Evolutionary conservation across 1,284 basidiomycete species (phyloP).

Genomic region (Ganoderma lucidum): DNA sequence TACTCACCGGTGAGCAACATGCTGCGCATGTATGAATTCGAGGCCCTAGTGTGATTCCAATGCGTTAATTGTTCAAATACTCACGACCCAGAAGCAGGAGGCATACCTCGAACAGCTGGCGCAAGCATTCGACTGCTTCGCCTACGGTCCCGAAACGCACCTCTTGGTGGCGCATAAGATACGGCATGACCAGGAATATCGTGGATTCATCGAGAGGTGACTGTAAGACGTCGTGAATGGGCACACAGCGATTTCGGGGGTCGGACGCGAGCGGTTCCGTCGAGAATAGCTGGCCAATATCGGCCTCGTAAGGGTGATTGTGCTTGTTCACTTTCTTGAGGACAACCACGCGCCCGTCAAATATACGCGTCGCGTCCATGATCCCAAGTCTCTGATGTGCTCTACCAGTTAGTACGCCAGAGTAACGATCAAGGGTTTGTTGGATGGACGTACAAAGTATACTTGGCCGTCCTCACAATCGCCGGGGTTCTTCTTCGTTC

Average conservation of each 20-base stretch:
- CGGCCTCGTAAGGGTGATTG: conserved; percentile 21
- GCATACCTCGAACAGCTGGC: conserved; percentile 41
- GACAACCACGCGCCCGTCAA: conserved; percentile 23
- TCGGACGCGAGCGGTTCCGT: conserved; percentile 26
- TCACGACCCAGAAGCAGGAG: too few relatives aligned
- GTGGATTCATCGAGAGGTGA: conserved; percentile 26
- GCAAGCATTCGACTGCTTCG: conserved; percentile 40
- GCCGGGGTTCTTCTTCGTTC: not conserved
- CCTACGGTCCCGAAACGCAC: conserved; percentile 37
- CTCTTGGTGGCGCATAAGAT: conserved; percentile 33
- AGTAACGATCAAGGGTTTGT: too few relatives aligned
- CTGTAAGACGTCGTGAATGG: conserved; percentile 37
- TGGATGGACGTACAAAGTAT: not conserved
- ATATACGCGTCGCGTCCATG: conserved; percentile 24
- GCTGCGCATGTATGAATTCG: conserved; percentile 34
- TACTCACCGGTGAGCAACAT: conserved; percentile 37
- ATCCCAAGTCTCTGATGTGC: conserved; percentile 1
- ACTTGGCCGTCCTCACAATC: conserved; percentile 21
- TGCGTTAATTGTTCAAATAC: too few relatives aligned
- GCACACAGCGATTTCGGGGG: conserved; percentile 39
- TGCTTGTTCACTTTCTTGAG: conserved; percentile 16
- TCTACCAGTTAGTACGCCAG: not conserved
- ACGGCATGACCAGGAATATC: conserved; percentile 38
- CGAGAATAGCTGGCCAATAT: conserved; percentile 19
- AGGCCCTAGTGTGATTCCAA: conserved; percentile 28